These are phyloP conservation scores for Zasmidium citrigriseum DNA, from an alignment of 2,329 filamentous ascomycete species.

Conservation along the genomic window DNA sequence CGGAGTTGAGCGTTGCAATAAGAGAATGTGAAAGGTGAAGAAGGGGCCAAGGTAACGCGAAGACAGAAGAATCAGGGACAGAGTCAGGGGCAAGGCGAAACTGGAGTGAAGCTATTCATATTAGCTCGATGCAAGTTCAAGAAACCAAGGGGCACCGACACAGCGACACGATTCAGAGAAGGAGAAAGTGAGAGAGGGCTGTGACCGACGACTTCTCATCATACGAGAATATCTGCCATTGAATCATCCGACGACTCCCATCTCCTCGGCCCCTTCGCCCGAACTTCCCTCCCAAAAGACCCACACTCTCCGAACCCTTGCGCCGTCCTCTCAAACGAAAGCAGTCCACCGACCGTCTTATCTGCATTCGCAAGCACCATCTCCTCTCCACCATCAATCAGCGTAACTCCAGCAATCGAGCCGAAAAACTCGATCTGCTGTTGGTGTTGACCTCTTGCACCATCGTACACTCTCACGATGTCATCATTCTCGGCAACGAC, in stretches of 20 bases:
- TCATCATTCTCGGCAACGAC: slow-evolving; percentile 77
- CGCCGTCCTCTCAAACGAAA: slow-evolving; percentile 18
- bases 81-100: no score
- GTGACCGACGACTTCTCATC: no score
- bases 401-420: slow-evolving; percentile 68
- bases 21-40: no score
- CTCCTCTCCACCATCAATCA: slow-evolving; percentile 67
- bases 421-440: slow-evolving; percentile 71
- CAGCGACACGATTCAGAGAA: no score
- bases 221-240: neutral
- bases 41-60: no score
- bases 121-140: no score
- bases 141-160: no score
- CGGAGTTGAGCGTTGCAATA: no score
- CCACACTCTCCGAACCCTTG: slow-evolving; percentile 6
- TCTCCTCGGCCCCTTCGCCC: neutral
- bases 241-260: no score
- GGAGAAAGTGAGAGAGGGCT: no score
- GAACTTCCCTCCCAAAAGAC: neutral
- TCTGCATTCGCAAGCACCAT: slow-evolving; percentile 65
- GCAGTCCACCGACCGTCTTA: slow-evolving; percentile 23
- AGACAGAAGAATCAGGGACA: no score
- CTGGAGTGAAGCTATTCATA: no score
- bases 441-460: slow-evolving; percentile 56
- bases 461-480: slow-evolving; percentile 58